Evolutionary conservation across 140 eudicot species (phyloP), one percentile per base, ranked within the genome.

Genomic region (Cichorium intybus): DNA sequence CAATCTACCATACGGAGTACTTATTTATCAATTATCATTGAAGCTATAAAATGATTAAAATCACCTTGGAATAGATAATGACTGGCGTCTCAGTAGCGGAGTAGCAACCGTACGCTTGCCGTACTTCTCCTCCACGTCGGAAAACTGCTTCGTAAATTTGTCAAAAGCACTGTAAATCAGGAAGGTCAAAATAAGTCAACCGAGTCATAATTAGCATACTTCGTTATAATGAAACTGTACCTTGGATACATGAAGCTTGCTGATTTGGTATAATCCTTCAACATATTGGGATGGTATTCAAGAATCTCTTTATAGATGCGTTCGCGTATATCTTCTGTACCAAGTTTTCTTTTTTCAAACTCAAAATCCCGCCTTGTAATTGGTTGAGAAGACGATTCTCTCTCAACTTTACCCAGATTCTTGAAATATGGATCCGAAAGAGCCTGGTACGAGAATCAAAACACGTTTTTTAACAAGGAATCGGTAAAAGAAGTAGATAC

Each of bases 61-160:
- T 17, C 73, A 86, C 95, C 95, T 79, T n/a, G 95, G 95, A 49
- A 85, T 59, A n/a, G 89, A 79, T 43, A 80, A 83, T 9, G 95
- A 72, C 14, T 80, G 95, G 53, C 83, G 84, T 61, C 95, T 80
- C 48, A 79, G 82, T 21, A 79, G 84, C 21, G 87, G 82, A 57
- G 78, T 72, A 64, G 64, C 81, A 47, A 67, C 66, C 28, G 80
- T 79, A 45, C 81, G 85, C 26, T 86, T 86, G 24, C 88, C 82
- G 55, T 86, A 86, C 69, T 78, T 89, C 73, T 86, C 95, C 79
- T 86, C 95, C 18, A 80, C 82, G 60, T 74, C 75, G 4, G 95
- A 88, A 82, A 86, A 86, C 66, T 86, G 89, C 77, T 86, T 86
- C 82, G 82, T 80, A 14, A 86, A 86, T 70, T 86, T 81, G 70